Base-by-base conservation (phyloP, 1,284 basidiomycete species). In the Earliella scabrosa region DNA sequence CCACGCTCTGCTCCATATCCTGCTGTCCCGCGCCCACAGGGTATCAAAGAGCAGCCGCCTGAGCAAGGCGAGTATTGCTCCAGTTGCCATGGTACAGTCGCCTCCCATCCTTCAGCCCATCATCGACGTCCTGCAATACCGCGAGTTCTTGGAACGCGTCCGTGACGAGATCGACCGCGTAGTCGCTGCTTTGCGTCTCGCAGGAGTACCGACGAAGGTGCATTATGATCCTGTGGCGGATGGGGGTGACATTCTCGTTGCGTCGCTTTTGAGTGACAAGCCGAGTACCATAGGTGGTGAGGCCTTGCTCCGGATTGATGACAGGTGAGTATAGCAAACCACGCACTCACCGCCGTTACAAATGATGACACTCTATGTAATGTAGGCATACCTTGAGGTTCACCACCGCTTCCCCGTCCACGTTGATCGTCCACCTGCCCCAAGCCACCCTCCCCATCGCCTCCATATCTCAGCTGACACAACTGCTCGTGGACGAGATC, bases 81-180 rank as follows among this genome's bases (percentile, higher is more conserved):
- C 54, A 56, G 61, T 31, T 45, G 39, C 36, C 4, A 50, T 74
- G 2, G 66, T 83, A 36, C 76, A 59, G 23, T 34, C 64, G 8
- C 68, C 71, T 14, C 66, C 68, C 3, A 59, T 75, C 36, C 63
- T 93, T 11, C 86, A 86, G 47, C 88, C 88, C 0, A 75, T 92
- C 56, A 85, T 92, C 59, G 88, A 91, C 66, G 64, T 91, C 21
- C 70, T 92, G 35, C 90, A 92, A 69, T 93, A 92, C 66, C 81
- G 83, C 62, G 82, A 82, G 20, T 92, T 93, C 68, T 88, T 86
- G 66, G 68, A 79, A 52, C 78, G 85, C 55, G 76, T 92, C 38
- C 78, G 81, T 51, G 57, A 69, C 1, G 87, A 91, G 72, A 71
- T 92, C 31, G 69, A 73, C 43, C 78, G 76, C 58, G 77, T 85